Evolutionary conservation across 2,329 filamentous ascomycete species (phyloP), one percentile per base, ranked within the genome.

Genomic region (Davidsoniella australis): DNA sequence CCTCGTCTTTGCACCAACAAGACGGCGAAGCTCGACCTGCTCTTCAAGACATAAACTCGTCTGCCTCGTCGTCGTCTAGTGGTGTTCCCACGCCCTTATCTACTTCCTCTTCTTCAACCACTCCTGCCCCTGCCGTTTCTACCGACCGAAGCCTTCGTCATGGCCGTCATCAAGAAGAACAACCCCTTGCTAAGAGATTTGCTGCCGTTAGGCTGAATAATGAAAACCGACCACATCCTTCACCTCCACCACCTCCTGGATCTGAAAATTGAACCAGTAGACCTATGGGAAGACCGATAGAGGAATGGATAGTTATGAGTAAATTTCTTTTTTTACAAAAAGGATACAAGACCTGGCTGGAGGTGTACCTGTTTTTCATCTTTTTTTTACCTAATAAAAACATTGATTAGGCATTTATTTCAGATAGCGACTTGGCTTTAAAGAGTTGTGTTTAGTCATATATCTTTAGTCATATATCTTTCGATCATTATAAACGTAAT

Each of bases 181-280:
- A 73, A 66, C 71, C 69, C 55, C 71, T 78, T 70, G 71, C 75
- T 76, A 78, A 78, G 68, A 69, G 73, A 66, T 72, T 78, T 74
- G 72, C 73, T 71, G 71, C 72, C 66, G 72, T 77, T 72, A 78
- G 75, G 71, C 70, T 75, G 64, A 75, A 72, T 60, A 67, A 69
- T 53, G 56, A 57, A 45, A 55, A 50, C 50, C 54, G 48, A 18
- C 42, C 48, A 17, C 41, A 45, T 9, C 42, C 53, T 41, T 43
- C 33, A 24, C 29, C 38, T 17, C 49, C 48, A 26, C 52, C 50
- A 23, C 43, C 26, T 33, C 26, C 26, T 29, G 26, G 26, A 33
- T 33, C 26, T 8, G 26, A 33, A 33, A 33, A 33, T 9, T 33
- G 26, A 33, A 33, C 8, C 8, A 12, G 20, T 20, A 33, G 10